Evolutionary conservation across 495 filamentous ascomycete genomes (phyloP).

Genomic region (Lophiostoma macrostomum): DNA sequence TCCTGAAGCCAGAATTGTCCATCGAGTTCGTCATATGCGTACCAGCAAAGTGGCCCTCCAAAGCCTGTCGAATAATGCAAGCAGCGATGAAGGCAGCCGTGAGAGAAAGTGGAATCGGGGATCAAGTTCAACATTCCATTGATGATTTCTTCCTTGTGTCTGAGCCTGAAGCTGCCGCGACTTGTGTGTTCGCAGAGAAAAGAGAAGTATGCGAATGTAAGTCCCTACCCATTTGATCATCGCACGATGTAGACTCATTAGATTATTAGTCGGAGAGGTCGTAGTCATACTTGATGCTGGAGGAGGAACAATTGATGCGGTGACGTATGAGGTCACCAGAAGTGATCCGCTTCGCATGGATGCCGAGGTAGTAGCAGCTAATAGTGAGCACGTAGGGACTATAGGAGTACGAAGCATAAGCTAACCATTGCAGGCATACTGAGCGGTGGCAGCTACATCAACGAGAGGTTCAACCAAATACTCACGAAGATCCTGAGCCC

Average conservation of each 20-base stretch:
- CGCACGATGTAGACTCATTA: neutral
- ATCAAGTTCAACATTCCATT: slow-evolving; percentile 4
- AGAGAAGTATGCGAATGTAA: slow-evolving; percentile 17
- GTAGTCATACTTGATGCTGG: slow-evolving; percentile 36
- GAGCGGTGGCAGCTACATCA: slow-evolving; percentile 16
- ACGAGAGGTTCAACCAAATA: slow-evolving; percentile 6
- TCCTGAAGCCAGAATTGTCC: slow-evolving; percentile 7
- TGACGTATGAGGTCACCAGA: slow-evolving; percentile 41
- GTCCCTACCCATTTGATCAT: neutral
- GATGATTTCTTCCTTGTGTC: slow-evolving; percentile 38
- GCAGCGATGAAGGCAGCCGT: slow-evolving; percentile 35
- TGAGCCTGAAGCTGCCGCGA: slow-evolving; percentile 40
- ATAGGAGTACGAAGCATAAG: neutral
- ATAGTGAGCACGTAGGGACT: slow-evolving; percentile 2
- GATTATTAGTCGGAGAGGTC: slow-evolving; percentile 3
- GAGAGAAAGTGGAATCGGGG: slow-evolving; percentile 23
- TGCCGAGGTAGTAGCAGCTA: slow-evolving; percentile 9
- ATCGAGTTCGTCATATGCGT: slow-evolving; percentile 38
- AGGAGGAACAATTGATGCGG: slow-evolving; percentile 46
- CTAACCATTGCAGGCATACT: slow-evolving; percentile 6
- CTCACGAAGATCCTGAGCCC: neutral
- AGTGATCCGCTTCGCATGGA: slow-evolving; percentile 9
- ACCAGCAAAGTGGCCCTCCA: slow-evolving; percentile 37
- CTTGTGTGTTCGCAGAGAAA: slow-evolving; percentile 33
- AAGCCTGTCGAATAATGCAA: slow-evolving; percentile 39